Percentiles rank a stretch among this genome's conserved stretches.
phyloP scores from a whole-genome alignment of 768 basidiomycete species.

The Auricularia heimuer region DNA sequence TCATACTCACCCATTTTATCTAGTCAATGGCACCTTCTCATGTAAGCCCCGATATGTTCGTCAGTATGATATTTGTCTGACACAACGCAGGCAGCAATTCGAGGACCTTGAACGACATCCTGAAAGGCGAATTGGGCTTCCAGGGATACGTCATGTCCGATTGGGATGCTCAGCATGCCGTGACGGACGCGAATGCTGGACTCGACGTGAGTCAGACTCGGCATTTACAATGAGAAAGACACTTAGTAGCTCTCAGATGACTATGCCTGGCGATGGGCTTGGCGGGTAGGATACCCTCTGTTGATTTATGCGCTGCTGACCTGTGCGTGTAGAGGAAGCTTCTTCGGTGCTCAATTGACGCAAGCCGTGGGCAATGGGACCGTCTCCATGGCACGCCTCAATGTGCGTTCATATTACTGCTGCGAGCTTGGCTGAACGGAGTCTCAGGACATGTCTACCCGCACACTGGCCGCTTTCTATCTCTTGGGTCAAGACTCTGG shows the following conservation, averaged over 20 bases:
- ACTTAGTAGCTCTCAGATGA: slow-evolving; percentile 36
- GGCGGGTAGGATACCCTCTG: neutral
- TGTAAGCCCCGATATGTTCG: slow-evolving; percentile 12
- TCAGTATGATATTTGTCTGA: neutral
- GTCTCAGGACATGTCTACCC: slow-evolving; percentile 52
- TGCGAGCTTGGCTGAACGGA: slow-evolving; percentile 19
- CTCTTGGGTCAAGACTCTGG: slow-evolving; percentile 52
- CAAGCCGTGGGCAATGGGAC: slow-evolving; percentile 48
- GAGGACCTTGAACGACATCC: slow-evolving; percentile 13
- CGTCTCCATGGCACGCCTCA: slow-evolving; percentile 48
- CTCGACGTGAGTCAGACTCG: slow-evolving; percentile 39
- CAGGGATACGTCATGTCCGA: slow-evolving; percentile 26
- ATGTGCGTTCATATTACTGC: slow-evolving; percentile 31
- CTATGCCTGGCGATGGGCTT: slow-evolving; percentile 51
- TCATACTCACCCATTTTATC: neutral
- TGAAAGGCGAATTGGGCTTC: slow-evolving; percentile 18
- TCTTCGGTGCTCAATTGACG: slow-evolving; percentile 51
- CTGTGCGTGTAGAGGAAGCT: neutral
- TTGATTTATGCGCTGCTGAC: neutral
- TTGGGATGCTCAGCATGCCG: slow-evolving; percentile 58
- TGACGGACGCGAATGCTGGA: slow-evolving; percentile 46
- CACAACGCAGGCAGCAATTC: slow-evolving; percentile 2
- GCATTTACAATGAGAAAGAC: neutral
- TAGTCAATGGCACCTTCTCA: slow-evolving; percentile 12
- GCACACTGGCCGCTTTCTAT: slow-evolving; percentile 64